phyloP scores from a whole-genome alignment of 2,329 filamentous ascomycete genomes.

The Aspergillus phoenicis region DNA sequence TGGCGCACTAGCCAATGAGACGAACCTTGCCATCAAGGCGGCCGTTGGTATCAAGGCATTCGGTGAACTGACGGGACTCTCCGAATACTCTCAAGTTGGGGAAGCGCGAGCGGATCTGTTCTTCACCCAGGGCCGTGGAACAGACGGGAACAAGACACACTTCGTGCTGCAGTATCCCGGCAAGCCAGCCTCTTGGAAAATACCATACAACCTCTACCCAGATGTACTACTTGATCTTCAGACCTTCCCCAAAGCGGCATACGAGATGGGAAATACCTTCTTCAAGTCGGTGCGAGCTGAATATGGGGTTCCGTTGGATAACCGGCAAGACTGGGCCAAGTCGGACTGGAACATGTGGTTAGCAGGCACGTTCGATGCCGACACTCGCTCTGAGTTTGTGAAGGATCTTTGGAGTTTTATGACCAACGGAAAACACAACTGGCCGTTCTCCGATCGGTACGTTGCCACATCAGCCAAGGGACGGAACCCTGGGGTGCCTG shows the following conservation, averaged over 20 bases:
- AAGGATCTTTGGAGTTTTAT: conserved; percentile 47
- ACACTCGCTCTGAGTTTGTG: conserved; percentile 38
- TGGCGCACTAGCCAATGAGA: conserved; percentile 47
- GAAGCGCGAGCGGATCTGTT: conserved; percentile 39
- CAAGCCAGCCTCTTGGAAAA: conserved; percentile 37
- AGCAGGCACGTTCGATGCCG: conserved; percentile 37
- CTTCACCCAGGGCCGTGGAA: conserved; percentile 38
- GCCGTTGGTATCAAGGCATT: conserved; percentile 52
- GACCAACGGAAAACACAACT: conserved; percentile 47
- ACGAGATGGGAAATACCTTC: conserved; percentile 41
- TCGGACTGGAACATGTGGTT: conserved; percentile 51
- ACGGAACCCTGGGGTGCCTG: conserved; percentile 33
- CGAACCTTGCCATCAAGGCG: conserved; percentile 52
- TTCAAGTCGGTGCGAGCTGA: conserved; percentile 40
- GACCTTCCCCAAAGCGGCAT: conserved; percentile 40
- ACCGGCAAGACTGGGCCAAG: conserved; percentile 46
- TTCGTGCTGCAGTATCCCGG: conserved; percentile 46
- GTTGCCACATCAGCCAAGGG: conserved; percentile 37
- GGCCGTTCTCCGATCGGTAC: conserved; percentile 50
- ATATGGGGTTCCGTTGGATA: conserved; percentile 46
- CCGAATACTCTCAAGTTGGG: conserved; percentile 41
- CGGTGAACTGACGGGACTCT: conserved; percentile 40
- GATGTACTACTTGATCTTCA: conserved; percentile 43
- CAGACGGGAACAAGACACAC: conserved; percentile 40
- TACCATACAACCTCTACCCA: conserved; percentile 47